These are phyloP conservation scores for Eucalyptus sideroxylon DNA, from an alignment of 345 rosid species.

Conservation along the genomic window DNA sequence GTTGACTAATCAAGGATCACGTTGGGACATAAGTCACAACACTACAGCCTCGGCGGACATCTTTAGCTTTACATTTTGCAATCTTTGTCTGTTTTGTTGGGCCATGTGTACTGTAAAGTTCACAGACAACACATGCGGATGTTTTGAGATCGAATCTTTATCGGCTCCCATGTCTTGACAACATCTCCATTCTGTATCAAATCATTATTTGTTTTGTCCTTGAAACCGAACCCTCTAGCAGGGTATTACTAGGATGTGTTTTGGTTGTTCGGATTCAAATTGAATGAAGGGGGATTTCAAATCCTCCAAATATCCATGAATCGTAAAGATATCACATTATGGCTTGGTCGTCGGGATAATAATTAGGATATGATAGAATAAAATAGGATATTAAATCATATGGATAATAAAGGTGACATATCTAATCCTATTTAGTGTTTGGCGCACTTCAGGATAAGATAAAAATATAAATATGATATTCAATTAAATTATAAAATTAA, in stretches of 20 bases:
- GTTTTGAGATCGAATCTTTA: background rate
- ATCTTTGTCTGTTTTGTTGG: background rate
- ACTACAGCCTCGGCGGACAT: background rate
- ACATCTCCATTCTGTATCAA: too few species aligned
- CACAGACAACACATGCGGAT: background rate
- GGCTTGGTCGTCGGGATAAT: too few species aligned
- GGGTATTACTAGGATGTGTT: background rate
- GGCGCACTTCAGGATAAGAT: too few species aligned
- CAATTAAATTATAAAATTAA: too few species aligned
- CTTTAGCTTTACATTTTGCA: background rate
- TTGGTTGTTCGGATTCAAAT: background rate
- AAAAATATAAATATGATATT: too few species aligned
- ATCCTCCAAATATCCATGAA: background rate
- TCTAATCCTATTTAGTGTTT: too few species aligned
- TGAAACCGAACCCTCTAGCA: background rate
- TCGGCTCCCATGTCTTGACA: background rate
- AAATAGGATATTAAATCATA: too few species aligned
- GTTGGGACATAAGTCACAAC: background rate
- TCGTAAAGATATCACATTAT: accelerated
- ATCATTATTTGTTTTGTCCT: background rate
- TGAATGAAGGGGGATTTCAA: background rate
- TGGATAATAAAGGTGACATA: too few species aligned
- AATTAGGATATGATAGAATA: too few species aligned
- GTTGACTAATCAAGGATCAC: background rate
- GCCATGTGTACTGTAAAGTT: background rate